Conservation (phyloP, 2,329 filamentous ascomycete species). For the Coniosporium tulheliwenetii region DNA sequence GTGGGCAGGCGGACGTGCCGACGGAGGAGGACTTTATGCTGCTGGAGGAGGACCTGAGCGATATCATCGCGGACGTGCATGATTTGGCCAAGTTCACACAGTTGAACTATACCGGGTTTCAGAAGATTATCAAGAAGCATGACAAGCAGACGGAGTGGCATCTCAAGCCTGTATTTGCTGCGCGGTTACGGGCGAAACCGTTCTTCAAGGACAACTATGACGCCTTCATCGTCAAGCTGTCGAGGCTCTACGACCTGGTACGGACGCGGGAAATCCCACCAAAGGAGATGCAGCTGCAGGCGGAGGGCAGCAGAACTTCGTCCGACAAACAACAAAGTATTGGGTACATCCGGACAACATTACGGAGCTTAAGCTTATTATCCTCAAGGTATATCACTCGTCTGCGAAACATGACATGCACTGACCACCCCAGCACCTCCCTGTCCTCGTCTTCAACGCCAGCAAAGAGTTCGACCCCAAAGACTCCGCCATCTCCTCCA, state of each 20-base stretch:
- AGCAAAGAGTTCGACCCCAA: conserved; percentile 88
- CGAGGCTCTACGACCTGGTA: conserved; percentile 86
- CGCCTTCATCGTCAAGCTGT: conserved; percentile 84
- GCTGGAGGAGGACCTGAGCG: conserved; percentile 86
- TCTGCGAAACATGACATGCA: too few species aligned
- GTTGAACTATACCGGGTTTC: conserved; percentile 96
- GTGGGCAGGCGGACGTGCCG: conserved; percentile 29
- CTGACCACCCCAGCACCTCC: conserved; percentile 47
- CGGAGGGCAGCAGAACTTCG: conserved; percentile 84
- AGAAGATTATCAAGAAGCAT: conserved; percentile 99
- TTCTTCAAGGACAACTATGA: conserved; percentile 99
- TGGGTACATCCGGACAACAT: conserved; percentile 99
- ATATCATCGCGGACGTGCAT: conserved; percentile 97
- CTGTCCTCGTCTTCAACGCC: conserved; percentile 91
- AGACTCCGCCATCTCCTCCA: conserved; percentile 91
- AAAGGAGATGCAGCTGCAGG: conserved; percentile 87
- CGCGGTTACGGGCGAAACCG: conserved; percentile 83
- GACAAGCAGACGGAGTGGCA: conserved; percentile 96
- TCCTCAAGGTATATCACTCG: conserved; percentile 50
- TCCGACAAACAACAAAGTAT: conserved; percentile 96
- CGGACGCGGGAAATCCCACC: conserved; percentile 78
- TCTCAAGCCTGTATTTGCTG: conserved; percentile 88
- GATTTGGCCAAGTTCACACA: conserved; percentile 97
- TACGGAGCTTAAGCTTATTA: conserved; percentile 93
- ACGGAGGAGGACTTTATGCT: conserved; percentile 88